phyloP scores from a whole-genome alignment of 2,329 filamentous ascomycete species.

The Ophiobolus disseminans region DNA sequence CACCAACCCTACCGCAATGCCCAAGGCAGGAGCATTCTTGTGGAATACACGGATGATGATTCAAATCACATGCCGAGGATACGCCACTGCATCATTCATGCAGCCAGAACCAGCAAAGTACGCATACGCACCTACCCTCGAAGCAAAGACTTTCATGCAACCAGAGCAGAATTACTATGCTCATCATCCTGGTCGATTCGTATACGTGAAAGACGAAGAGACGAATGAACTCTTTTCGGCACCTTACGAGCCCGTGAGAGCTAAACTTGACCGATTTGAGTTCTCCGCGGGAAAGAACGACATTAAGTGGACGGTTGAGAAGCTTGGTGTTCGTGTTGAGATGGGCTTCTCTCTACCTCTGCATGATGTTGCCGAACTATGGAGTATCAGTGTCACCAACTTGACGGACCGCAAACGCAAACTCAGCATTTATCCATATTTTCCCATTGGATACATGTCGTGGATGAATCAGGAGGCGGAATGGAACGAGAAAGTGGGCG shows the following conservation, averaged over 20 bases:
- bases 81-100: constrained; percentile 66
- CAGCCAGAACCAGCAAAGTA: constrained; percentile 68
- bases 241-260: constrained; percentile 63
- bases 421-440: constrained; percentile 64
- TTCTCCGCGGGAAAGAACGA: constrained; percentile 65
- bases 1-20: constrained; percentile 62
- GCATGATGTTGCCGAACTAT: constrained; percentile 63
- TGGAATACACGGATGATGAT: constrained; percentile 70
- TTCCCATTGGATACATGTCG: constrained; percentile 67
- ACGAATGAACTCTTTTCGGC: constrained; percentile 60
- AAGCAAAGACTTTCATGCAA: constrained; percentile 67
- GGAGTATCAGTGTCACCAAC: constrained; percentile 62
- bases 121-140: constrained; percentile 64
- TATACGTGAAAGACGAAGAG: constrained; percentile 66
- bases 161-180: constrained; percentile 66
- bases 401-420: constrained; percentile 54
- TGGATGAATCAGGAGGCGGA: constrained; percentile 68
- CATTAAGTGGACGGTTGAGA: constrained; percentile 61
- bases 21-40: constrained; percentile 63
- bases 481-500: constrained; percentile 58
- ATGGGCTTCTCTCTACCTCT: constrained; percentile 62
- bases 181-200: constrained; percentile 65
- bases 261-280: constrained; percentile 56
- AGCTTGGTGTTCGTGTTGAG: constrained; percentile 59
- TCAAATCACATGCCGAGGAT: constrained; percentile 65